Percentiles rank a stretch among this genome's conserved stretches.
Conservation (phyloP, 2,329 filamentous ascomycete species). For the Knoxdaviesia capensis region DNA sequence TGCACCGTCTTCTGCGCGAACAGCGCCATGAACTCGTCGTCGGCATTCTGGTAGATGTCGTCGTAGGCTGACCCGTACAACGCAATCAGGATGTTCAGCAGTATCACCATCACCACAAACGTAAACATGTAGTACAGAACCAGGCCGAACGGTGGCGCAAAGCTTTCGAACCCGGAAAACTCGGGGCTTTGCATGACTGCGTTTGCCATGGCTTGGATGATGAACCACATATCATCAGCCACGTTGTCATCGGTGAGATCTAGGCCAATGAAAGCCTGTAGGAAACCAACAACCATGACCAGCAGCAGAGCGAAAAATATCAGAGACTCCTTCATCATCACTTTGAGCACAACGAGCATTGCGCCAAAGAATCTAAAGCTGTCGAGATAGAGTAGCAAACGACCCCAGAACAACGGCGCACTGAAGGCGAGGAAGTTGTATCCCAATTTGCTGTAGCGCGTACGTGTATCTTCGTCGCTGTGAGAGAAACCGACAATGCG, state of each 20-base stretch:
- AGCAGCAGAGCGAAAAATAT: conserved; percentile 89
- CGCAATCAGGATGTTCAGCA: conserved; percentile 91
- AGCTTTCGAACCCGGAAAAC: conserved; percentile 72
- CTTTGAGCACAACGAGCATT: conserved; percentile 92
- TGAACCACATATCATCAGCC: conserved; percentile 49
- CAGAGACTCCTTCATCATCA: conserved; percentile 83
- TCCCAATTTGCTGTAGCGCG: conserved; percentile 51
- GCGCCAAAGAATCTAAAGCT: conserved; percentile 90
- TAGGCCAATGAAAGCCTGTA: conserved; percentile 86
- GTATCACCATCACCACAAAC: conserved; percentile 82
- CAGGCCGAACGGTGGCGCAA: conserved; percentile 80
- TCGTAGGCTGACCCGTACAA: conserved; percentile 94
- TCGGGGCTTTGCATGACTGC: conserved; percentile 84
- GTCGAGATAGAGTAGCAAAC: conserved; percentile 81
- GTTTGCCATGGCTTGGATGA: conserved; percentile 68
- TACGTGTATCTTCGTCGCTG: conserved; percentile 14
- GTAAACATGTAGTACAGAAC: conserved; percentile 96
- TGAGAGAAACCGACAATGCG: conserved; percentile 62
- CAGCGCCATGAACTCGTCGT: conserved; percentile 86
- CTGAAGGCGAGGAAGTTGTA: conserved; percentile 91
- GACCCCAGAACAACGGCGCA: conserved; percentile 93
- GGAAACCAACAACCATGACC: conserved; percentile 68
- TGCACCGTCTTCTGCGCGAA: conserved; percentile 92
- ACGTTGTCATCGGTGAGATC: conserved; percentile 61
- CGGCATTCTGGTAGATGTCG: conserved; percentile 81